Evolutionary conservation across 2,329 filamentous ascomycete species (phyloP), one percentile per base, ranked within the genome.

Genomic region (Fusarium paranaense): DNA sequence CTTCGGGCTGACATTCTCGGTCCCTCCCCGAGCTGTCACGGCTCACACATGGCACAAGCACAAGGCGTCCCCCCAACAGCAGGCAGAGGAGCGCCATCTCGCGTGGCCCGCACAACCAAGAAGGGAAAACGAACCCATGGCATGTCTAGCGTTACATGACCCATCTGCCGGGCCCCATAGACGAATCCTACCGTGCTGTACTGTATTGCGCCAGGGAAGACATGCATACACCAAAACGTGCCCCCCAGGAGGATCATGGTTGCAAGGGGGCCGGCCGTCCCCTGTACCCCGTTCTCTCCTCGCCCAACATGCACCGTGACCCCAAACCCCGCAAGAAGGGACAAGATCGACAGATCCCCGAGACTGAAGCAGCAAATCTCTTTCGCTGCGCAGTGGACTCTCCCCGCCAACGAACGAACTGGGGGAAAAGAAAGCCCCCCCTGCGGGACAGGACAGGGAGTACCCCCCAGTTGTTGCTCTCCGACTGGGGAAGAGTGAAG

Each of bases 61-160:
- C 30, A 32, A 32, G 30, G 30, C 30, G 37, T 7, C 13, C 70
- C 52, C 71, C 67, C 67, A 69, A 66, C 71, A 69, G 38, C 42
- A 47, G 42, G 20, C 42, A 59, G 9, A 52, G 20, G 71, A 74
- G 73, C 75, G 73, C 71, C 73, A 78, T 78, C 76, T 78, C 77
- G 76, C 76, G 77, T 78, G 77, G 76, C 72, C 69, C 74, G 72
- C 75, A 72, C 74, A 59, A 78, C 61, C 45, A 62, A 35, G 66
- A 72, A 56, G 47, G 20, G 32, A 22, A 38, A 56, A 32, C 47
- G 47, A 64, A 69, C 59, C 66, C 42, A 45, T 57, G 50, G 60
- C 45, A 68, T 71, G 71, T 68, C 64, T 66, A 63, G 66, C 63
- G 76, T 78, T 76, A 78, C 76, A 78, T 78, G 42, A 63, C 68